phyloP scores from a whole-genome alignment of 2,329 filamentous ascomycete species.

The Fusarium sublunatum region DNA sequence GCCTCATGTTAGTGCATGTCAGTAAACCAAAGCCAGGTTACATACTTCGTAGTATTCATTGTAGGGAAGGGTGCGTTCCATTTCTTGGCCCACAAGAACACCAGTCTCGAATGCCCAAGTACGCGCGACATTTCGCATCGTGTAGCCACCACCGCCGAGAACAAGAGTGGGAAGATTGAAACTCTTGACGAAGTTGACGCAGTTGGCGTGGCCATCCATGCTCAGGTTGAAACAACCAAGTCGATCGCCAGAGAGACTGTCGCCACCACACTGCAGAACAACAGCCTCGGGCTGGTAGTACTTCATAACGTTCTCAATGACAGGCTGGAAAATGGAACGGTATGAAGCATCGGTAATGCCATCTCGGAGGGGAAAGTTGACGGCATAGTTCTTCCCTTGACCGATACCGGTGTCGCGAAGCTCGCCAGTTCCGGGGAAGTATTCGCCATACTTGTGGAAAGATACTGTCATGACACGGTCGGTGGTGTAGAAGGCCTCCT shows the following conservation, averaged over 20 bases:
- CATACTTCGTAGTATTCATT: slow-evolving; percentile 91
- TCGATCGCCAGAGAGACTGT: slow-evolving; percentile 92
- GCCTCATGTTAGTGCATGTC: slow-evolving; percentile 43
- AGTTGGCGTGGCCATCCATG: slow-evolving; percentile 95
- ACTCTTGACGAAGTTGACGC: slow-evolving; percentile 89
- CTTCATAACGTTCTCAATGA: slow-evolving; percentile 86
- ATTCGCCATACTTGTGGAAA: slow-evolving; percentile 97
- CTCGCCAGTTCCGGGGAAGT: slow-evolving; percentile 92
- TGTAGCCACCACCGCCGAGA: slow-evolving; percentile 95
- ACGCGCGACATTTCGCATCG: slow-evolving; percentile 94
- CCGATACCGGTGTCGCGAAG: slow-evolving; percentile 89
- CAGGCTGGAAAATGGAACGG: slow-evolving; percentile 89
- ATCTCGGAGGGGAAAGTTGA: slow-evolving; percentile 92
- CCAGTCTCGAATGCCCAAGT: slow-evolving; percentile 98
- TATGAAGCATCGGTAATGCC: slow-evolving; percentile 92
- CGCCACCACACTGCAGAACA: slow-evolving; percentile 94
- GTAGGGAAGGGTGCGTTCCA: slow-evolving; percentile 86
- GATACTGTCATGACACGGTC: slow-evolving; percentile 93
- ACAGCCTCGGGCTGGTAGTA: slow-evolving; percentile 92
- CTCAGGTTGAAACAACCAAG: slow-evolving; percentile 98
- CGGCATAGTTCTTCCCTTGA: slow-evolving; percentile 86
- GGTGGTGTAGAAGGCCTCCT: slow-evolving; percentile 92
- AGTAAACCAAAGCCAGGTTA: slow-evolving; percentile 38
- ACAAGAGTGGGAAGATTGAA: slow-evolving; percentile 89
- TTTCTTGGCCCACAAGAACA: slow-evolving; percentile 83